Evolutionary conservation across 2,329 filamentous ascomycete genomes (phyloP).

Genomic region (Byssoonygena ceratinophila): DNA sequence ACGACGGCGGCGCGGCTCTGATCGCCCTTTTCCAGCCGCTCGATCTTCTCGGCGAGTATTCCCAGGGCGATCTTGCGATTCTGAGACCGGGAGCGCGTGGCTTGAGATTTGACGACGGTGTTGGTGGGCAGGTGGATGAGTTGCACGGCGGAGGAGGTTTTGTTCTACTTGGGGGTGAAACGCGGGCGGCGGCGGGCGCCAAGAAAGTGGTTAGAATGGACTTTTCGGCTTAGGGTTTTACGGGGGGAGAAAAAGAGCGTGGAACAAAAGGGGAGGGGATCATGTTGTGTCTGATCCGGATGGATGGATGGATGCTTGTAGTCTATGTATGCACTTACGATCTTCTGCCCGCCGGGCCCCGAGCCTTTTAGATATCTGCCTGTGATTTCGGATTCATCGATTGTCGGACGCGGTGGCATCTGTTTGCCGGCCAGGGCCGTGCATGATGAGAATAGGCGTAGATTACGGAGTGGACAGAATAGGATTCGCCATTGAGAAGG

Average conservation of each 20-base stretch:
- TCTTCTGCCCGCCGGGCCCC: conserved; percentile 92
- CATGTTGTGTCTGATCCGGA: too few relatives aligned
- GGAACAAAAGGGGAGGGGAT: too few relatives aligned
- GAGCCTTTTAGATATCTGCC: conserved; percentile 82
- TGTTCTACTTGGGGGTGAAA: conserved; percentile 51
- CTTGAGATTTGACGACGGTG: conserved; percentile 87
- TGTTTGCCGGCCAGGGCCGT: conserved; percentile 40
- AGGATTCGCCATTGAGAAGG: neutral
- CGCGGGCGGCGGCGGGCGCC: neutral
- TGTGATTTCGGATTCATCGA: conserved; percentile 67
- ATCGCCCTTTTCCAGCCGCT: conserved; percentile 61
- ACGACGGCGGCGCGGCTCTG: conserved; percentile 73
- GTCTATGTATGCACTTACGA: conserved; percentile 45
- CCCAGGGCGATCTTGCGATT: conserved; percentile 77
- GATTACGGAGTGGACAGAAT: neutral
- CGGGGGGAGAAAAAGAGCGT: neutral
- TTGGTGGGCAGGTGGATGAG: conserved; percentile 82
- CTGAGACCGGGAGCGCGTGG: conserved; percentile 72
- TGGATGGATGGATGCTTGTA: too few relatives aligned
- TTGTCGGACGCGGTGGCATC: conserved; percentile 64
- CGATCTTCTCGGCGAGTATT: conserved; percentile 65
- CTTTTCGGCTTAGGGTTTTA: neutral
- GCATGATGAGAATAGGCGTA: conserved; percentile 21
- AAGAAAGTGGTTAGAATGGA: too few relatives aligned
- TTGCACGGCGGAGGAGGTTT: conserved; percentile 91